A percentile compares a stretch with the other conserved stretches of the same genome.
Evolutionary conservation across 73 alveolate genomes (phyloP).

Genomic region (Paramecium octaurelia): DNA sequence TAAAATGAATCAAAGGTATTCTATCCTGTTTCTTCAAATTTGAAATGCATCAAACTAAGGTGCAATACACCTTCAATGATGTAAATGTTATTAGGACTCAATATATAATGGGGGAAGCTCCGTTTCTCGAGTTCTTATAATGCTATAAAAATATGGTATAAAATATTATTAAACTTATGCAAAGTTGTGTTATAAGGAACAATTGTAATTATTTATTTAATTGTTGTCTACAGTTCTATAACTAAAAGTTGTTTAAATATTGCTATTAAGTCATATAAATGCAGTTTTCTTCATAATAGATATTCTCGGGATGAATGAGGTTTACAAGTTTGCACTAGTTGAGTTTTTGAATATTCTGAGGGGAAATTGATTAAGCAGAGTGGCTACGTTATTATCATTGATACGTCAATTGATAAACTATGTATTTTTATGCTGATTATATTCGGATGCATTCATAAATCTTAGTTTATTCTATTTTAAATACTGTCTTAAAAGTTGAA

Average conservation of each 20-base stretch:
- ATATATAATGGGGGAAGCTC: background rate
- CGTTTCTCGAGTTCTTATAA: background rate
- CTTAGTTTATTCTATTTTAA: slow-evolving; percentile 13
- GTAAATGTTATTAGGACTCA: background rate
- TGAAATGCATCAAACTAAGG: background rate
- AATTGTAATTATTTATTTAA: background rate
- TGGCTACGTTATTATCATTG: background rate
- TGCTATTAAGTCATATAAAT: background rate
- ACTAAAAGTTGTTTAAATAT: background rate
- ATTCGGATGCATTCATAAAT: background rate
- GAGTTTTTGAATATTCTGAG: background rate
- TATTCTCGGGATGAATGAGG: background rate
- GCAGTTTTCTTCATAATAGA: background rate
- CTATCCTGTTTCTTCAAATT: background rate
- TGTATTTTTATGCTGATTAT: background rate
- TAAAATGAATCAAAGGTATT: background rate
- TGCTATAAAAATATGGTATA: background rate
- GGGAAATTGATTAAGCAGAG: background rate
- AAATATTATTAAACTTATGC: background rate
- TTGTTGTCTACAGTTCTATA: background rate
- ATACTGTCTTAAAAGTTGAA: background rate
- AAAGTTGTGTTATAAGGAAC: background rate
- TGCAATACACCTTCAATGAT: background rate
- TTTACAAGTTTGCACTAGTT: background rate
- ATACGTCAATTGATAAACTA: background rate